phyloP scores from a whole-genome alignment of 768 basidiomycete species.

The Cubamyces lactineus region DNA sequence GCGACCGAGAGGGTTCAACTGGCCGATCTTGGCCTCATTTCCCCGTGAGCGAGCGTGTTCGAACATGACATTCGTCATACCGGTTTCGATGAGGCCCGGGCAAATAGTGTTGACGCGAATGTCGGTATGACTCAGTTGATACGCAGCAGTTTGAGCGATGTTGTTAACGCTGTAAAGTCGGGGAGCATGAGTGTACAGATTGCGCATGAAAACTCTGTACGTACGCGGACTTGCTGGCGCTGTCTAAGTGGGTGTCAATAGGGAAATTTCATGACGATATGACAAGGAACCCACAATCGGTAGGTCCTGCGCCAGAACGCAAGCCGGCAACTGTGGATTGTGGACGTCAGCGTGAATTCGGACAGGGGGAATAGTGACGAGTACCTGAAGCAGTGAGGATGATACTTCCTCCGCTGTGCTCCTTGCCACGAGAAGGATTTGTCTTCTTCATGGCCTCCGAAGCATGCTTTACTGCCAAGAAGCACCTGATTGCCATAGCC shows the following conservation, averaged over 20 bases:
- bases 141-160: slow-evolving; percentile 80
- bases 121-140: slow-evolving; percentile 79
- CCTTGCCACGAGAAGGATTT: slow-evolving; percentile 71
- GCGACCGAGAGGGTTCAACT: slow-evolving; percentile 81
- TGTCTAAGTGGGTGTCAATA: slow-evolving; percentile 52
- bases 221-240: slow-evolving; percentile 91
- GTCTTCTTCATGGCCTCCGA: slow-evolving; percentile 78
- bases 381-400: slow-evolving; percentile 84
- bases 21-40: slow-evolving; percentile 73
- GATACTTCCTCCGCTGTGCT: slow-evolving; percentile 74
- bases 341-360: neutral
- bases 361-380: slow-evolving; percentile 23
- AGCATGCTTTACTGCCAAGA: slow-evolving; percentile 86
- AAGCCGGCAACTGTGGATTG: slow-evolving; percentile 73
- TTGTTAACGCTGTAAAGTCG: slow-evolving; percentile 69
- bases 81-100: slow-evolving; percentile 92
- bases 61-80: slow-evolving; percentile 84
- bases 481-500: slow-evolving; percentile 56
- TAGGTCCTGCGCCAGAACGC: slow-evolving; percentile 77
- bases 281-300: slow-evolving; percentile 65
- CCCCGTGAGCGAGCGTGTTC: slow-evolving; percentile 77
- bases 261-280: neutral
- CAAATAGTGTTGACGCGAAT: slow-evolving; percentile 90
- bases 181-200: neutral
- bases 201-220: neutral